Evolutionary conservation across 306 rosid species (phyloP).

Genomic region (Cicer pinnatifidum): DNA sequence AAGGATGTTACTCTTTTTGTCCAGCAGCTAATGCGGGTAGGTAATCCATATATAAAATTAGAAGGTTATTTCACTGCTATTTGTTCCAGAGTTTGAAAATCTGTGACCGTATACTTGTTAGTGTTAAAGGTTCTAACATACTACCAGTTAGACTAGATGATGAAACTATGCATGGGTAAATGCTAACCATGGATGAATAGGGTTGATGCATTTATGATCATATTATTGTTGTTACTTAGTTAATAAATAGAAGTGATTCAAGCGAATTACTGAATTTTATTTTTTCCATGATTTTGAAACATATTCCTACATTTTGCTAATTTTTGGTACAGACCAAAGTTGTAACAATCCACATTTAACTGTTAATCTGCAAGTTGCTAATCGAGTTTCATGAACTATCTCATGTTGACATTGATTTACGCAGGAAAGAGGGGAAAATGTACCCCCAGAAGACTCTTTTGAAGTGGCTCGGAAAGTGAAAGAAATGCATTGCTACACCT

Average conservation of each 20-base stretch:
- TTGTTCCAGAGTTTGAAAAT: conserved; percentile 23
- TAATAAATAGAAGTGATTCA: background rate
- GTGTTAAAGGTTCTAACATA: conserved; percentile 26
- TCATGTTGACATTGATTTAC: conserved; percentile 43
- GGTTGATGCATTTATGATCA: conserved; percentile 18
- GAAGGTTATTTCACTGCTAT: conserved; percentile 17
- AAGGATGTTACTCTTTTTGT: conserved; percentile 91
- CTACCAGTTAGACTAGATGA: background rate
- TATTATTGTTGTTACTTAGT: conserved; percentile 2
- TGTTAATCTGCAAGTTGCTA: conserved; percentile 30
- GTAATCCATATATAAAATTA: conserved; percentile 40
- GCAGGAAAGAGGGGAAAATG: conserved; percentile 98
- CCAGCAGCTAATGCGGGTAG: conserved; percentile 98
- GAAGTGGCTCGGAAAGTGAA: conserved; percentile 98
- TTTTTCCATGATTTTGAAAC: conserved; percentile 7
- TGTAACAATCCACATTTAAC: conserved; percentile 31
- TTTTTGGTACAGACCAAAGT: conserved; percentile 2
- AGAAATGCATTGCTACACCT: conserved; percentile 93
- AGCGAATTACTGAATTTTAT: background rate
- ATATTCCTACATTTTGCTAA: conserved; percentile 3
- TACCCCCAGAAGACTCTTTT: conserved; percentile 96
- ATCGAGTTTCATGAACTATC: conserved; percentile 44
- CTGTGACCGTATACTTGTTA: background rate
- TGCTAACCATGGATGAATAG: conserved; percentile 20
- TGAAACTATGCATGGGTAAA: conserved; percentile 28